Evolutionary conservation across 2,329 filamentous ascomycete genomes (phyloP), one percentile per base, ranked within the genome.

Genomic region (Dichotomopilus funicola): DNA sequence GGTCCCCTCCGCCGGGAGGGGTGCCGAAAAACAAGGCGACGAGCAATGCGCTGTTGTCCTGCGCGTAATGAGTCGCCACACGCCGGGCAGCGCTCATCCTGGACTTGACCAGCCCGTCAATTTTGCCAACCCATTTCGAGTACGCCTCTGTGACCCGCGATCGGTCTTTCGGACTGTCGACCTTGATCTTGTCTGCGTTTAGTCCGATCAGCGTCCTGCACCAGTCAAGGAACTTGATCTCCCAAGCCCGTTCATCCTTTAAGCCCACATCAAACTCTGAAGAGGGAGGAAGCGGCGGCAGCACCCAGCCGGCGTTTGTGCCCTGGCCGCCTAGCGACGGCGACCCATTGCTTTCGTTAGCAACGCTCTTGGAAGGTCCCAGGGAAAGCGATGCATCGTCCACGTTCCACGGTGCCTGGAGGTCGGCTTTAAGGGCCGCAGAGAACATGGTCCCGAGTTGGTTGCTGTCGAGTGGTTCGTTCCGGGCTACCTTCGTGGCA

Each of bases 171-270:
- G 48, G 9, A 1, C 45, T 58, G 9, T 43, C 34, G 40, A 42
- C 46, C 13, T 40, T 55, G 45, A 59, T 54, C 41, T 54, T 54
- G 5, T 40, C 36, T 27, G 37, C 33, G 49, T 63, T 64, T 36
- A 61, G 9, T 19, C 35, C 44, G n/a, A 43, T 40, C 9, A 63
- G 37, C 5, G 51, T 50, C 49, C 52, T 51, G 44, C 57, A 63
- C 62, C 62, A 64, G 2, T 46, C 38, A 31, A 56, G 31, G 31
- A 63, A 62, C 27, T 7, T 56, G 27, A 46, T 43, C 45, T 57
- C 51, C 62, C 62, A 63, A 37, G 37, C 57, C n/a, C 52, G 40
- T 6, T 54, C 38, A 37, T 58, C 42, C 36, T 58, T 59, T 4
- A 41, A 42, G n/a, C 27, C 43, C 52, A 59, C 11, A 9, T 55